Evolutionary conservation across 345 rosid genomes (phyloP).

Genomic region (Acer saccharum): DNA sequence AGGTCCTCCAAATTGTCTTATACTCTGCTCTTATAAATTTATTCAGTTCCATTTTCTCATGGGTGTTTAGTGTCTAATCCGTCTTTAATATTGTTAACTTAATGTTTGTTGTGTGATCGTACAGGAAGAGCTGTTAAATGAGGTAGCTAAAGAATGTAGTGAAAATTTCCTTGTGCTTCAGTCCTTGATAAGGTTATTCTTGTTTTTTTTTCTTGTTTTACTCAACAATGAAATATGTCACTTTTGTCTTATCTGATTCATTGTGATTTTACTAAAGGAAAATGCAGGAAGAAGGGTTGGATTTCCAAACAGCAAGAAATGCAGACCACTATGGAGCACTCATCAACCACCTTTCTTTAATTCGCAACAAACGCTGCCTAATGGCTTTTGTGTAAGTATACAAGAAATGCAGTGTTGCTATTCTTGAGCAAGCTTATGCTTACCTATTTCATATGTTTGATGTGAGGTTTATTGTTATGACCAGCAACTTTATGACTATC

Average conservation of each 20-base stretch:
- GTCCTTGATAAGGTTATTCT: slow-evolving; percentile 54
- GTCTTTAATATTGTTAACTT: background rate
- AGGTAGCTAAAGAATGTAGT: slow-evolving; percentile 57
- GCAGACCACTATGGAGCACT: slow-evolving; percentile 90
- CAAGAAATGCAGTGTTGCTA: slow-evolving; percentile 2
- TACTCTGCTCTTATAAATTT: background rate
- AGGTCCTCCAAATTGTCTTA: background rate
- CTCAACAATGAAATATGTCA: background rate
- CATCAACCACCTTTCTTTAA: slow-evolving; percentile 79
- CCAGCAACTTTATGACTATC: slow-evolving; percentile 16
- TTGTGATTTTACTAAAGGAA: slow-evolving; percentile 47
- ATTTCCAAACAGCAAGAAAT: slow-evolving; percentile 74
- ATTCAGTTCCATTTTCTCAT: background rate
- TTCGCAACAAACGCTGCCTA: slow-evolving; percentile 90
- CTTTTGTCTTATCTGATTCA: background rate
- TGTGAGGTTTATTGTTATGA: background rate
- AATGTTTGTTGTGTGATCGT: slow-evolving; percentile 3
- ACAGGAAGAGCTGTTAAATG: slow-evolving; percentile 62
- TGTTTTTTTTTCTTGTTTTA: background rate
- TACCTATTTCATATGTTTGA: slow-evolving; percentile 3
- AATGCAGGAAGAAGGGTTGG: slow-evolving; percentile 86
- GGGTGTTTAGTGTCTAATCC: no score
- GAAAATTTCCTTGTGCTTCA: slow-evolving; percentile 61
- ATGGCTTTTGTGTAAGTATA: slow-evolving; percentile 80
- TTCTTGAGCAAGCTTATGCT: slow-evolving; percentile 10